A percentile compares a stretch with the other conserved stretches of the same genome.
These are phyloP conservation scores for Hericium erinaceus DNA, from an alignment of 768 basidiomycete species.

Conservation along the genomic window DNA sequence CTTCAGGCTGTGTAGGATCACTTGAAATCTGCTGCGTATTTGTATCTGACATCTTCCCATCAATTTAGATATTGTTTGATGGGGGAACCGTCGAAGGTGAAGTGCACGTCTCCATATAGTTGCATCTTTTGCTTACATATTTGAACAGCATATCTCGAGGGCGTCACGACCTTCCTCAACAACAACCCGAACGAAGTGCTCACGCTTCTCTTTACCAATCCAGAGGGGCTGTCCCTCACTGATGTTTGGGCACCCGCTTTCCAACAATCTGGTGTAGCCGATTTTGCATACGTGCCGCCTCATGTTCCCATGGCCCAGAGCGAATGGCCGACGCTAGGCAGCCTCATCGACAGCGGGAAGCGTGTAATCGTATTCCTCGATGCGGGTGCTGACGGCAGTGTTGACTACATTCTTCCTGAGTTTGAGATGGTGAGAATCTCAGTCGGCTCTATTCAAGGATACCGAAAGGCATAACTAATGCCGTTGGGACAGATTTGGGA, in stretches of 20 bases:
- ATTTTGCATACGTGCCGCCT: slow-evolving; percentile 42
- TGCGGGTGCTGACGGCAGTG: slow-evolving; percentile 23
- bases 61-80: not conserved
- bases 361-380: slow-evolving; percentile 59
- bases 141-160: not conserved
- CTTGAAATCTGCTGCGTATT: not conserved
- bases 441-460: no score
- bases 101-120: not conserved
- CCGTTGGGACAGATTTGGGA: slow-evolving; percentile 40
- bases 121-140: not conserved
- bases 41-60: not conserved
- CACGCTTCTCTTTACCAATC: slow-evolving; percentile 60
- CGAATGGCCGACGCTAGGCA: slow-evolving; percentile 54
- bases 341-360: slow-evolving; percentile 51
- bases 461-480: not conserved
- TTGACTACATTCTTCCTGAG: slow-evolving; percentile 46
- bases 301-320: slow-evolving; percentile 15
- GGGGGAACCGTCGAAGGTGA: not conserved
- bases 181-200: slow-evolving; percentile 56
- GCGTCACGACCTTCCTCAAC: not conserved
- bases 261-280: slow-evolving; percentile 33
- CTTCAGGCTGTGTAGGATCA: not conserved
- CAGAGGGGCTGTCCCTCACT: slow-evolving; percentile 40
- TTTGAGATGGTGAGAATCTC: slow-evolving; percentile 37
- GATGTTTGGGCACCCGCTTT: slow-evolving; percentile 46